These are phyloP conservation scores for Ligustrum vulgare DNA, from an alignment of 257 asterid species.

Conservation along the genomic window DNA sequence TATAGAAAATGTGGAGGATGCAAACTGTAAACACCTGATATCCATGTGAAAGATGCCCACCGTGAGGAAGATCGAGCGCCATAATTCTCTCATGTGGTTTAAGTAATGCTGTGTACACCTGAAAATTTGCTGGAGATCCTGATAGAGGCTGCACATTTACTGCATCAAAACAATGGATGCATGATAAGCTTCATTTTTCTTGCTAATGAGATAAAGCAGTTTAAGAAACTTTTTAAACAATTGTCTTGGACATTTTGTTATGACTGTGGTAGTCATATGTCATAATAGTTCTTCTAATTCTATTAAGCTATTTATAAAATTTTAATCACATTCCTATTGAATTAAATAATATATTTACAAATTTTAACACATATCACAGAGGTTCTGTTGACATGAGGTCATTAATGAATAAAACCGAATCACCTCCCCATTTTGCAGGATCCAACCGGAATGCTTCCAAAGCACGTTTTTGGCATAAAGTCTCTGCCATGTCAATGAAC, in stretches of 20 bases:
- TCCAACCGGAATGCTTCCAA: slow-evolving; percentile 82
- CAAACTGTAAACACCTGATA: slow-evolving; percentile 52
- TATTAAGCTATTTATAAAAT: background rate
- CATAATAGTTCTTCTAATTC: background rate
- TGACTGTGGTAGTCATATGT: background rate
- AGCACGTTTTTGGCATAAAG: slow-evolving; percentile 85
- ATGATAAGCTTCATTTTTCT: slow-evolving; percentile 15
- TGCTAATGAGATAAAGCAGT: background rate
- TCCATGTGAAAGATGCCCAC: slow-evolving; percentile 95
- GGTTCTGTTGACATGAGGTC: background rate
- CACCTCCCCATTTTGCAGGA: slow-evolving; percentile 98
- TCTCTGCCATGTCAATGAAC: slow-evolving; percentile 88
- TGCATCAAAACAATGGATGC: slow-evolving; percentile 31
- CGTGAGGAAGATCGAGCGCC: slow-evolving; percentile 98
- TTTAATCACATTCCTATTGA: background rate
- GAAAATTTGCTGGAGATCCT: slow-evolving; percentile 85
- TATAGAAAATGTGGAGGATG: background rate
- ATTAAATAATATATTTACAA: background rate
- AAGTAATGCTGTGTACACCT: slow-evolving; percentile 78
- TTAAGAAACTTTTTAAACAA: background rate
- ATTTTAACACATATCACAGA: background rate
- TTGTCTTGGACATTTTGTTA: background rate
- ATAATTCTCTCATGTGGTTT: slow-evolving; percentile 87
- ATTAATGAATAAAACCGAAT: slow-evolving; percentile 2
- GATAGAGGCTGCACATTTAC: slow-evolving; percentile 90